Conservation (phyloP, 768 basidiomycete species). For the Lactarius quietus region DNA sequence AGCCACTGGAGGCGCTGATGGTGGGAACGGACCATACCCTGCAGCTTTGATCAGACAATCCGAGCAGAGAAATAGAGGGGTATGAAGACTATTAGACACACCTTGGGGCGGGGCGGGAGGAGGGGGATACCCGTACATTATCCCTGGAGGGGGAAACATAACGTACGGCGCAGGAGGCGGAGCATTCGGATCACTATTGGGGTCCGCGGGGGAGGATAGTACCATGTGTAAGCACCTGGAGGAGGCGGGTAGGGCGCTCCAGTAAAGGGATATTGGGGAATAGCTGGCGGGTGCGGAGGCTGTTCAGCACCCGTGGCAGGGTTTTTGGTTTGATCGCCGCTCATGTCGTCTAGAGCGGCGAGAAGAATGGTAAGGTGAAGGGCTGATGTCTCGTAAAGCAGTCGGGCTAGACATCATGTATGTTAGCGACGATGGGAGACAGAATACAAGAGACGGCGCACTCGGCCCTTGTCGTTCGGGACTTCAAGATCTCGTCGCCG, state of each 20-base stretch:
- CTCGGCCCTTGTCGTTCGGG: constrained; percentile 26
- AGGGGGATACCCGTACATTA: constrained; percentile 29
- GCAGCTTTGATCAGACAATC: neutral
- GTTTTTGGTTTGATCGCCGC: constrained; percentile 24
- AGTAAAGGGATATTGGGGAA: constrained; percentile 22
- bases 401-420: constrained; percentile 6
- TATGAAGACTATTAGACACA: neutral
- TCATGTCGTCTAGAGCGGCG: constrained; percentile 19
- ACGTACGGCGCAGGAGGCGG: constrained; percentile 21
- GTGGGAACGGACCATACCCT: constrained; percentile 28
- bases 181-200: constrained; percentile 21
- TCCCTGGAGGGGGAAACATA: constrained; percentile 25
- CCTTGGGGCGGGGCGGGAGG: constrained; percentile 27
- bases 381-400: neutral
- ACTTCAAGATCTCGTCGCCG: constrained; percentile 30
- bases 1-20: constrained; percentile 26
- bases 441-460: constrained; percentile 10
- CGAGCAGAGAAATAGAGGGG: neutral
- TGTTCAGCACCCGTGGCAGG: constrained; percentile 16
- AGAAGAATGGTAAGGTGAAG: neutral
- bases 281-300: constrained; percentile 10
- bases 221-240: constrained; percentile 24
- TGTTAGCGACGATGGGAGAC: neutral
- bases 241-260: constrained; percentile 23
- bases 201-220: constrained; percentile 26